A percentile compares a stretch with the other conserved stretches of the same genome.
These are phyloP conservation scores for Penicillium taxi DNA, from an alignment of 495 filamentous ascomycete genomes.

Conservation along the genomic window DNA sequence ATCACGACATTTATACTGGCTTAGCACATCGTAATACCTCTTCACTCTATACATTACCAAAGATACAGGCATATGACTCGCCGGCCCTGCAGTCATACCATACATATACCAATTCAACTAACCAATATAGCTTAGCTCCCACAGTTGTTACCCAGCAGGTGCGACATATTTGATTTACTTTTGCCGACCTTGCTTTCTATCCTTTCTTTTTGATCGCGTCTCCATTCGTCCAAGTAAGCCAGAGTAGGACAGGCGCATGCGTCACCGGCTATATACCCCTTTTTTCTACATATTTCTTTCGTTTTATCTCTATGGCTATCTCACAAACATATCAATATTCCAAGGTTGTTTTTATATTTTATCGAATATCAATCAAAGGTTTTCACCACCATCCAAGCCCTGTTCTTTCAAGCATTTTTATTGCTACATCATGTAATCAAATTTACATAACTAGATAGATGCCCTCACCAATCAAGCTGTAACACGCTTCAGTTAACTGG, in stretches of 20 bases:
- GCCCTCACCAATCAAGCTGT: no score
- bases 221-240: conserved; percentile 1
- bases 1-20: background rate
- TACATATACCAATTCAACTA: conserved; percentile 1
- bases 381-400: background rate
- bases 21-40: background rate
- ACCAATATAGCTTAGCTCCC: background rate
- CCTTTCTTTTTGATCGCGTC: background rate
- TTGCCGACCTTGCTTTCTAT: background rate
- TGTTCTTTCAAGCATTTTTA: background rate
- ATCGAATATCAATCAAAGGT: no score
- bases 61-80: no score
- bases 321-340: no score
- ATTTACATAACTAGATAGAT: no score
- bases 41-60: no score
- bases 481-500: no score
- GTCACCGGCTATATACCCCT: conserved; percentile 9
- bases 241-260: conserved; percentile 8
- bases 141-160: background rate
- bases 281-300: background rate
- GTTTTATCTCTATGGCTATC: conserved; percentile 1
- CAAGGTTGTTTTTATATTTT: no score
- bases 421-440: no score
- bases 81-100: background rate
- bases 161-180: no score